Conservation (phyloP, 1,139 yeast genomes). For the Yamadazyma trypodendri region DNA sequence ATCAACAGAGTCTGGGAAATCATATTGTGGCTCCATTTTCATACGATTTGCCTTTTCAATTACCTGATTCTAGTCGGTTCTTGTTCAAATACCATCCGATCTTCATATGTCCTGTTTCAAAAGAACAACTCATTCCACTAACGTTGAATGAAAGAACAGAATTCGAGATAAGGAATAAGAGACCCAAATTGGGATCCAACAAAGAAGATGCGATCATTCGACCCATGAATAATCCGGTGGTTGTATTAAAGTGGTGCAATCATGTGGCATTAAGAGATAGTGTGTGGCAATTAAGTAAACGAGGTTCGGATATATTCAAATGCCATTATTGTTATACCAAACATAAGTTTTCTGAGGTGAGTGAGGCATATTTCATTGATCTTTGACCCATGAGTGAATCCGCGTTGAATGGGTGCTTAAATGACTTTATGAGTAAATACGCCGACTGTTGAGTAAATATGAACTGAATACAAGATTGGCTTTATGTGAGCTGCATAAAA, state of each 20-base stretch:
- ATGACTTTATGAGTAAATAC: not conserved
- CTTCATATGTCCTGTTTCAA: constrained; percentile 87
- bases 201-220: constrained; percentile 11
- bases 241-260: constrained; percentile 43
- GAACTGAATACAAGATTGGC: no score
- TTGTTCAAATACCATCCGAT: constrained; percentile 70
- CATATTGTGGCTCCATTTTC: constrained; percentile 21
- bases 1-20: not conserved
- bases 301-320: constrained; percentile 43
- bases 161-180: constrained; percentile 19
- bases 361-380: constrained; percentile 47
- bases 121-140: constrained; percentile 62
- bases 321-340: constrained; percentile 52
- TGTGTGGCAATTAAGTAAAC: constrained; percentile 44
- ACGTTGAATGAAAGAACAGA: constrained; percentile 20
- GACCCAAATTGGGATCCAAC: constrained; percentile 17
- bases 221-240: constrained; percentile 36
- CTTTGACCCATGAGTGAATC: no score
- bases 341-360: constrained; percentile 41
- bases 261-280: constrained; percentile 48
- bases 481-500: no score
- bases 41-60: constrained; percentile 43
- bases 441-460: no score
- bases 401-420: no score
- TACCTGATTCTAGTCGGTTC: constrained; percentile 41